These are phyloP conservation scores for Tympanopsis confertula DNA, from an alignment of 2,329 filamentous ascomycete species.

Conservation along the genomic window DNA sequence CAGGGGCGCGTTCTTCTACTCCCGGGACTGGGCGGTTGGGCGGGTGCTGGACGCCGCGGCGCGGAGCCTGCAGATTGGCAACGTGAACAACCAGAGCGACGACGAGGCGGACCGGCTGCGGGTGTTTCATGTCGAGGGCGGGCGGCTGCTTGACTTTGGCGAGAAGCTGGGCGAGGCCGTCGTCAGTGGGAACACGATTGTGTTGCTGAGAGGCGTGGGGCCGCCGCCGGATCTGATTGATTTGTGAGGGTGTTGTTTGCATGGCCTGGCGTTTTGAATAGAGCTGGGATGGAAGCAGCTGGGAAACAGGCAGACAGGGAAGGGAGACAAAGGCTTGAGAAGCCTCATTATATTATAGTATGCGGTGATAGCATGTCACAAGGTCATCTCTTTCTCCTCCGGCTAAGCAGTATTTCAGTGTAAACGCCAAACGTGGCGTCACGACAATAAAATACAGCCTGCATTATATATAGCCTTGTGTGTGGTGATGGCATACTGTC, in stretches of 20 bases:
- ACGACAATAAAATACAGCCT: too few species aligned
- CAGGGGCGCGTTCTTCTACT: slow-evolving; percentile 70
- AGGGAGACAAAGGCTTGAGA: too few species aligned
- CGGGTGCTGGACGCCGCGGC: slow-evolving; percentile 70
- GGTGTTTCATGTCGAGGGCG: slow-evolving; percentile 87
- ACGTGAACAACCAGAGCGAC: slow-evolving; percentile 68
- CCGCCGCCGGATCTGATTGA: slow-evolving; percentile 66
- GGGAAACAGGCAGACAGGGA: too few species aligned
- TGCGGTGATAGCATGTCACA: too few species aligned
- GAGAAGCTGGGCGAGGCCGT: slow-evolving; percentile 70
- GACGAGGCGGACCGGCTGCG: slow-evolving; percentile 70
- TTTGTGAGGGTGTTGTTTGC: slow-evolving; percentile 22
- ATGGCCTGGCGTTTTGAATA: too few species aligned
- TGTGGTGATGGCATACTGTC: too few species aligned
- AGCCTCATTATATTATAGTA: too few species aligned
- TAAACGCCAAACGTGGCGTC: too few species aligned
- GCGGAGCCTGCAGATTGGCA: slow-evolving; percentile 65
- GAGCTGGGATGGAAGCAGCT: too few species aligned
- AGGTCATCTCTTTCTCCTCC: too few species aligned
- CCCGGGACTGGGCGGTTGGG: slow-evolving; percentile 80
- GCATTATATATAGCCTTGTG: too few species aligned
- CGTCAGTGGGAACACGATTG: slow-evolving; percentile 78
- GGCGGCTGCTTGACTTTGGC: slow-evolving; percentile 72
- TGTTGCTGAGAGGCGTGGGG: slow-evolving; percentile 75
- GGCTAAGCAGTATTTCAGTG: too few species aligned